These are phyloP conservation scores for Citrullus colocynthis DNA, from an alignment of 306 rosid species.

Conservation along the genomic window DNA sequence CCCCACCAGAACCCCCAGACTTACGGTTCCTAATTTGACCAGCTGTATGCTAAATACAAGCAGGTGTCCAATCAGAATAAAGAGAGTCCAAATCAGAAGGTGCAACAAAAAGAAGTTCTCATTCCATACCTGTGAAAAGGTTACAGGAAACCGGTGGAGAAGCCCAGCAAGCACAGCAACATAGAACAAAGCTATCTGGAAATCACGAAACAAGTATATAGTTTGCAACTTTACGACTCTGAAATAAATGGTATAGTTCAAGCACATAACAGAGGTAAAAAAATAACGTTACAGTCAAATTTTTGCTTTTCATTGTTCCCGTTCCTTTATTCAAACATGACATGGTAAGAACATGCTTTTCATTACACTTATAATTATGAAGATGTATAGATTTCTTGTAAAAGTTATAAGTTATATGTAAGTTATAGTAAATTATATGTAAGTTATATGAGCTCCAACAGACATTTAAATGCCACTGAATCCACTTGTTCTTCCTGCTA, in stretches of 20 bases:
- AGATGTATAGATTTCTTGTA: neutral
- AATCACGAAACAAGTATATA: constrained; percentile 17
- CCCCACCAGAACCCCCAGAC: constrained; percentile 61
- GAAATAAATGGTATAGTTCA: neutral
- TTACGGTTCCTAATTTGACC: constrained; percentile 88
- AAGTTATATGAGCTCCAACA: neutral
- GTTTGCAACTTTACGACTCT: neutral
- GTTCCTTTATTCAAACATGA: neutral
- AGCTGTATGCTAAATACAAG: constrained; percentile 56
- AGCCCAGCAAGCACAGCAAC: constrained; percentile 80
- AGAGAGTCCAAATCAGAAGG: neutral
- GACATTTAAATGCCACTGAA: neutral
- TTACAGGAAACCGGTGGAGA: constrained; percentile 75
- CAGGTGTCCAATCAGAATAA: constrained; percentile 25
- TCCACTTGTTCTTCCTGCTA: neutral
- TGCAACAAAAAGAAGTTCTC: constrained; percentile 8
- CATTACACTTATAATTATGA: neutral
- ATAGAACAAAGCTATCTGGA: constrained; percentile 86
- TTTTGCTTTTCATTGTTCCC: neutral
- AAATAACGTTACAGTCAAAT: neutral
- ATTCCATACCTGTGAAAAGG: constrained; percentile 64
- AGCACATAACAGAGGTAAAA: neutral
- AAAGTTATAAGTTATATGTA: neutral
- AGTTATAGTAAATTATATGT: too few relatives aligned
- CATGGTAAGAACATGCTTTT: neutral